Base-by-base conservation (phyloP, 768 basidiomycete genomes). In the Clavulina sp. region DNA sequence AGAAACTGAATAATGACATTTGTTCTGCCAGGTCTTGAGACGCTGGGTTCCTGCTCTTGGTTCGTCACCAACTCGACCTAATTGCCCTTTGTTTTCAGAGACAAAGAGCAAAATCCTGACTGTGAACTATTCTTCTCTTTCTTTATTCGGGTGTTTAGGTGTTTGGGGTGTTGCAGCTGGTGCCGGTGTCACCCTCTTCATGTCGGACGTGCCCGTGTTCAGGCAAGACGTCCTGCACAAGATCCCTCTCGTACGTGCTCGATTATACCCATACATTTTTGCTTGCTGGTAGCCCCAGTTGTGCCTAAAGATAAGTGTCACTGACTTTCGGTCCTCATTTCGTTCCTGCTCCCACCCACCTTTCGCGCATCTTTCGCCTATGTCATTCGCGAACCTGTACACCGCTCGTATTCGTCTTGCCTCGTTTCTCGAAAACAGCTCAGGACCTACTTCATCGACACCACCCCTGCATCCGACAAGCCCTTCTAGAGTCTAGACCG, bases 151-250 rank as follows among this genome's bases (percentile, higher is more conserved):
- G 24, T 29, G 28, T 32, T 23, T 47, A 41, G 48, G 29, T 26
- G 63, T 84, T 41, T 88, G 85, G 85, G 81, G 82, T 52, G 65
- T 71, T 50, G 78, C 81, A 57, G 73, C 68, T 57, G 83, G 85
- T 50, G 68, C 77, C 30, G 73, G 76, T 48, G 80, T 58, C 28
- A 30, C 72, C 46, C 65, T 85, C 61, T 72, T 83, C 60, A 84
- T 86, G 63, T 87, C 85, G 4, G 82, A 84, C 46, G 87, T 84
- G 0, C 86, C 86, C n/a, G 71, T 86, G 40, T 81, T 89, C 57
- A 81, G 76, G 66, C 77, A 78, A 38, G 81, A 77, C 60, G 61
- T 88, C 55, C 68, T 89, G 38, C 64, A 74, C 55, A 84, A 86
- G 59, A 65, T 83, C 33, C 86, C 86, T 3, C 60, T 84, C 49